Conservation (phyloP, 169 alveolate genomes). For the Toxoplasma gondii region DNA sequence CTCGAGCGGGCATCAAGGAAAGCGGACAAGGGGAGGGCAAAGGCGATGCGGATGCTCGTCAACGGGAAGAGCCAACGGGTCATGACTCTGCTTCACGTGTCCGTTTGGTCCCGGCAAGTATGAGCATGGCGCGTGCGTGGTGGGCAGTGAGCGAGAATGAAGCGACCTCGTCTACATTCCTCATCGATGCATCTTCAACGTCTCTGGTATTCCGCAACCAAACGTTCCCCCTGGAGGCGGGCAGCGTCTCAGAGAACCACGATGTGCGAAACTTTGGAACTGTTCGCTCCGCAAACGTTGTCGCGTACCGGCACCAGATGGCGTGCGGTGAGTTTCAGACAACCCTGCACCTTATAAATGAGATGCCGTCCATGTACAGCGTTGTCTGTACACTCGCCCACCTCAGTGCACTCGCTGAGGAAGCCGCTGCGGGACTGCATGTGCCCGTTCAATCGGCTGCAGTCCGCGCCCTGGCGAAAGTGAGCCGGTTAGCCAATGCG, state of each 20-base stretch:
- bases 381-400: neutral
- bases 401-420: slow-evolving; percentile 17
- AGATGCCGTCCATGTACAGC: neutral
- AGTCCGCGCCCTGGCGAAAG: neutral
- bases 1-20: no score
- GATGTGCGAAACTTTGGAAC: slow-evolving; percentile 14
- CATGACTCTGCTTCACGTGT: neutral
- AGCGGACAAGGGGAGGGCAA: neutral
- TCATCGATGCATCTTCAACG: neutral
- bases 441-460: neutral
- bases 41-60: neutral
- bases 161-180: neutral
- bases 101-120: slow-evolving; percentile 28
- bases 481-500: neutral
- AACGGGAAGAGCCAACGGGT: neutral
- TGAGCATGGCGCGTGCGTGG: slow-evolving; percentile 27
- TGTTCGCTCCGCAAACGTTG: neutral
- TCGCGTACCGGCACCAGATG: slow-evolving; percentile 1
- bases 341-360: neutral
- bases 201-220: neutral
- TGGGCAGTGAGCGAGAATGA: neutral
- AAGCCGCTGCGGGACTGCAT: neutral
- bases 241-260: neutral
- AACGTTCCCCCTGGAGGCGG: neutral
- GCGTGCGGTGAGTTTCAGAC: neutral